Evolutionary conservation across 257 asterid species (phyloP).

Genomic region (Verbena officinalis): DNA sequence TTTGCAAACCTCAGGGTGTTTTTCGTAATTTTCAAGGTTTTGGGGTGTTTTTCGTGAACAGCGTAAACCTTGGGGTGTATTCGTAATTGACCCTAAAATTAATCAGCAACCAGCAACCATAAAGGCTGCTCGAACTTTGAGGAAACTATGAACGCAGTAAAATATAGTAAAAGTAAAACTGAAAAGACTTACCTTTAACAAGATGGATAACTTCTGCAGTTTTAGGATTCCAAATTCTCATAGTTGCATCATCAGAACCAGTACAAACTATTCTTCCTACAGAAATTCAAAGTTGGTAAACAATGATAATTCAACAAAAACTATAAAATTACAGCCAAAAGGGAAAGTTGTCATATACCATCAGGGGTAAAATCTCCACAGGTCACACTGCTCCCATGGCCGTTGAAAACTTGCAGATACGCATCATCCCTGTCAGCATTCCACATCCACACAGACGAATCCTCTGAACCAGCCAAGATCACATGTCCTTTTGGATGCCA

Average conservation of each 20-base stretch:
- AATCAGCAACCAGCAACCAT: too few species aligned
- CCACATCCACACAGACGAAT: slow-evolving; percentile 88
- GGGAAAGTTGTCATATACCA: slow-evolving; percentile 48
- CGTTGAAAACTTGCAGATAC: slow-evolving; percentile 56
- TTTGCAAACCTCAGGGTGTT: too few species aligned
- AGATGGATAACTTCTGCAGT: slow-evolving; percentile 66
- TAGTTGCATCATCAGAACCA: slow-evolving; percentile 90
- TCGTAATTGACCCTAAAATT: too few species aligned
- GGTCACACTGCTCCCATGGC: slow-evolving; percentile 78
- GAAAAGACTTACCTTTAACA: slow-evolving; percentile 58
- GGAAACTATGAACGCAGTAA: neutral
- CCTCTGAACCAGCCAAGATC: slow-evolving; percentile 95
- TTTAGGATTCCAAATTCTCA: slow-evolving; percentile 88
- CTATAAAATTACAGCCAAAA: slow-evolving; percentile 1
- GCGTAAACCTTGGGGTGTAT: too few species aligned
- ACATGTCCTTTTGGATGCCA: slow-evolving; percentile 95
- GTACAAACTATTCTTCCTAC: slow-evolving; percentile 78
- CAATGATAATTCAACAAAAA: slow-evolving; percentile 14
- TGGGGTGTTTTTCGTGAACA: too few species aligned
- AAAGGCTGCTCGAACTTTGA: slow-evolving; percentile 9
- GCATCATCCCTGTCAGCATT: slow-evolving; percentile 70
- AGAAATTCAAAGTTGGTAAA: slow-evolving; percentile 14
- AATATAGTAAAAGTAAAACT: neutral
- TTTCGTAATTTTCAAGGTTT: too few species aligned
- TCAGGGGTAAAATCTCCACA: slow-evolving; percentile 96